Conservation (phyloP, 257 asterid species). For the Ilex aquifolium region DNA sequence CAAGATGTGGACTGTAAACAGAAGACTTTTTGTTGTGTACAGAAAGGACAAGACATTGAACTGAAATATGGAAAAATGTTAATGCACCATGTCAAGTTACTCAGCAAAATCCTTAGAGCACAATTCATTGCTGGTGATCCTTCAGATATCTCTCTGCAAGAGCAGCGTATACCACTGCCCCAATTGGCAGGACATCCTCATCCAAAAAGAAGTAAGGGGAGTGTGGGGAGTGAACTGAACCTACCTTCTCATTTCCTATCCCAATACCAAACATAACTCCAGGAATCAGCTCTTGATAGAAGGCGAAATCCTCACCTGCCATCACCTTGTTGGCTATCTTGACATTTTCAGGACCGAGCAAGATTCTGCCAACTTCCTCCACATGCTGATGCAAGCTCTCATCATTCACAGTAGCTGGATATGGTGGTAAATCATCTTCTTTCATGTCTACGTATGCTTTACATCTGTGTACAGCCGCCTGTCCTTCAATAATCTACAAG, state of each 20-base stretch:
- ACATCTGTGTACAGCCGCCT: slow-evolving; percentile 62
- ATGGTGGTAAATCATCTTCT: slow-evolving; percentile 40
- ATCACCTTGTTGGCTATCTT: slow-evolving; percentile 38
- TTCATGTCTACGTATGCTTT: slow-evolving; percentile 48
- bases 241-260: slow-evolving; percentile 55
- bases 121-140: slow-evolving; percentile 14
- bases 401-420: slow-evolving; percentile 71
- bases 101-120: background rate
- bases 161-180: slow-evolving; percentile 54
- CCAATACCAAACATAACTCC: slow-evolving; percentile 60
- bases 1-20: too few species aligned
- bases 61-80: too few species aligned
- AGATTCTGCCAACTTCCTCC: slow-evolving; percentile 46
- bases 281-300: slow-evolving; percentile 68
- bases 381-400: slow-evolving; percentile 48
- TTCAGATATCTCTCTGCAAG: slow-evolving; percentile 34
- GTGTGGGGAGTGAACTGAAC: slow-evolving; percentile 60
- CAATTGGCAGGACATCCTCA: slow-evolving; percentile 68
- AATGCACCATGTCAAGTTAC: background rate
- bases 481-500: slow-evolving; percentile 62
- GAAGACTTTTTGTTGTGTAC: too few species aligned
- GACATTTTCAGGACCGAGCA: slow-evolving; percentile 51
- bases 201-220: slow-evolving; percentile 80
- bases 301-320: slow-evolving; percentile 90
- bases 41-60: too few species aligned